Conservation (phyloP, 768 basidiomycete genomes). For the Melanogaster broomeanus region DNA sequence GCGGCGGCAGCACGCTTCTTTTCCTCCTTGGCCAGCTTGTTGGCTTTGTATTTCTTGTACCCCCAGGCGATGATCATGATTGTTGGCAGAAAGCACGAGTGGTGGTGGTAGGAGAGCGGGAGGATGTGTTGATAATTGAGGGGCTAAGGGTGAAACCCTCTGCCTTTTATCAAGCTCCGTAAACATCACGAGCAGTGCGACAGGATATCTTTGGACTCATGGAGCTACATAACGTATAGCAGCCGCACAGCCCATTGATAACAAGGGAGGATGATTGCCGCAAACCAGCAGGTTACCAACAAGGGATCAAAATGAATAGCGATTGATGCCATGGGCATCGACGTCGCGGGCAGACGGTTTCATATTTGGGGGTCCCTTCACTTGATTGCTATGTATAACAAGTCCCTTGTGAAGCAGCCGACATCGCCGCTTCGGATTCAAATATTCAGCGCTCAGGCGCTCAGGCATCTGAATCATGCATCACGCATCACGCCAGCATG, state of each 20-base stretch:
- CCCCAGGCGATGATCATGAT: conserved; percentile 14
- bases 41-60: conserved; percentile 30
- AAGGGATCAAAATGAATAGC: not conserved
- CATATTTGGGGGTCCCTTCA: too few relatives aligned
- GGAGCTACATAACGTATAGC: too few relatives aligned
- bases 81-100: not conserved
- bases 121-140: not conserved
- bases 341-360: not conserved
- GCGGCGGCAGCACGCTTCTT: conserved; percentile 8
- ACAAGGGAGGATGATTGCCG: too few relatives aligned
- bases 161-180: not conserved
- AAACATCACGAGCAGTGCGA: not conserved
- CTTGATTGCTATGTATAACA: too few relatives aligned
- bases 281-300: not conserved
- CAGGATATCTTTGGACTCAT: too few relatives aligned
- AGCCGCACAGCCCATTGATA: too few relatives aligned
- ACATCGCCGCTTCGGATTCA: too few relatives aligned
- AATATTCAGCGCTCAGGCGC: too few relatives aligned
- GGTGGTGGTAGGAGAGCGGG: not conserved
- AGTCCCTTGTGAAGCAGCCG: too few relatives aligned
- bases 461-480: too few relatives aligned
- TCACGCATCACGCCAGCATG: too few relatives aligned
- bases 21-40: conserved; percentile 18
- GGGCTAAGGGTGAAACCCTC: not conserved
- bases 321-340: too few relatives aligned